Base-by-base conservation (phyloP, 495 filamentous ascomycete genomes). In the Patellaria atrata region DNA sequence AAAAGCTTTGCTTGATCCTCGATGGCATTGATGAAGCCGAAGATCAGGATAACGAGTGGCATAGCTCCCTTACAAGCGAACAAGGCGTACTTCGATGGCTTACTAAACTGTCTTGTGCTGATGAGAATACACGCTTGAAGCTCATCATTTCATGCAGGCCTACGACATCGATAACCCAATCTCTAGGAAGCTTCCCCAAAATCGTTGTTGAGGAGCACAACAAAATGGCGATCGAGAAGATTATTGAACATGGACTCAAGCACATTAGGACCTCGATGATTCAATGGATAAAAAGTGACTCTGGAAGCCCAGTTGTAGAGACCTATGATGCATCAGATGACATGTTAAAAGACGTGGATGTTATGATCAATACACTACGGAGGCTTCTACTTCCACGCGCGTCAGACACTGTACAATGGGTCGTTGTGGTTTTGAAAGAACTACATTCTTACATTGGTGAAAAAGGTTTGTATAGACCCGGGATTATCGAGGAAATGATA, bases 71-170 rank as follows among this genome's bases (percentile, higher is more conserved):
- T 15, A 6, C n/a, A 13, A 14, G 5, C 27, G 27, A 30, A 30
- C n/a, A 30, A 7, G 27, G 17, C 27, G 12, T 30, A 14, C 27
- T 30, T 30, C 13, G n/a, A 6, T 30, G 27, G 27, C 27, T 30
- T 30, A 5, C 27, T 12, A 15, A 30, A 5, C 17, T 30, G 27
- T n/a, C n/a, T n/a, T n/a, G n/a, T n/a, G 27, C 13, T 6, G 6
- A 6, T 14, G 17, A 30, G 13, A 5, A 14, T 5, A 30, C 6
- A 30, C 6, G 27, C n/a, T 30, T 30, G 27, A 30, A 30, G 27
- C 6, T 30, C 17, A 5, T 30, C 5, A 15, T 30, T 5, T 6
- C 17, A 11, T 12, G 27, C 27, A 11, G 27, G 6, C 27, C 27
- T 12, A 30, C 27, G 8, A 30, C 5, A 5, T 8, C 12, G 5